Conservation (phyloP, 768 basidiomycete species). For the Boletus subcaerulescens region DNA sequence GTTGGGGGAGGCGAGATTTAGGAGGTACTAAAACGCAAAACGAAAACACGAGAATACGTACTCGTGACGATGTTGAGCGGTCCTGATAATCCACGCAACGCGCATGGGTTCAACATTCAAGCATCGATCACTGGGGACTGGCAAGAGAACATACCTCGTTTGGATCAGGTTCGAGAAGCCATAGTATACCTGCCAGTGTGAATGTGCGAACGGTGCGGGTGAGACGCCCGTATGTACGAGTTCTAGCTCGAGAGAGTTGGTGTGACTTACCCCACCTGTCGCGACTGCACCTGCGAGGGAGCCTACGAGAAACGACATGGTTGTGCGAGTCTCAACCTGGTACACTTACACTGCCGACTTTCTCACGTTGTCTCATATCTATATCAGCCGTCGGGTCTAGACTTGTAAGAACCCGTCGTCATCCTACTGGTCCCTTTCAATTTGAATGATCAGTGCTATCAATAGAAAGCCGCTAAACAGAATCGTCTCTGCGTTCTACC, state of each 20-base stretch:
- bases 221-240: too few species aligned
- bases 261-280: conserved; percentile 54
- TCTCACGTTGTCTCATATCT: too few species aligned
- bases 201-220: too few species aligned
- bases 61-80: conserved; percentile 55
- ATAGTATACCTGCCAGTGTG: conserved; percentile 54
- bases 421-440: too few species aligned
- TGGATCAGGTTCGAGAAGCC: conserved; percentile 67
- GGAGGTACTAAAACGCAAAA: neutral
- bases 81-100: conserved; percentile 35
- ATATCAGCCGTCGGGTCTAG: too few species aligned
- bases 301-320: conserved; percentile 60
- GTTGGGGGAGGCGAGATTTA: neutral
- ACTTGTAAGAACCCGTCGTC: too few species aligned
- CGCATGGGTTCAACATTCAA: neutral
- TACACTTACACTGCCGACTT: too few species aligned
- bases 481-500: too few species aligned
- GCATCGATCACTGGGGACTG: too few species aligned
- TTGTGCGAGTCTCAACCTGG: too few species aligned
- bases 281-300: conserved; percentile 69
- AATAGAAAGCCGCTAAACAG: too few species aligned
- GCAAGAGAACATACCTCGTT: conserved; percentile 34
- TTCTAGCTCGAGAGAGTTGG: neutral
- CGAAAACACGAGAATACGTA: conserved; percentile 19
- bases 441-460: too few species aligned